phyloP scores from a whole-genome alignment of 139 green algal species.

The Chlorella sorokiniana region DNA sequence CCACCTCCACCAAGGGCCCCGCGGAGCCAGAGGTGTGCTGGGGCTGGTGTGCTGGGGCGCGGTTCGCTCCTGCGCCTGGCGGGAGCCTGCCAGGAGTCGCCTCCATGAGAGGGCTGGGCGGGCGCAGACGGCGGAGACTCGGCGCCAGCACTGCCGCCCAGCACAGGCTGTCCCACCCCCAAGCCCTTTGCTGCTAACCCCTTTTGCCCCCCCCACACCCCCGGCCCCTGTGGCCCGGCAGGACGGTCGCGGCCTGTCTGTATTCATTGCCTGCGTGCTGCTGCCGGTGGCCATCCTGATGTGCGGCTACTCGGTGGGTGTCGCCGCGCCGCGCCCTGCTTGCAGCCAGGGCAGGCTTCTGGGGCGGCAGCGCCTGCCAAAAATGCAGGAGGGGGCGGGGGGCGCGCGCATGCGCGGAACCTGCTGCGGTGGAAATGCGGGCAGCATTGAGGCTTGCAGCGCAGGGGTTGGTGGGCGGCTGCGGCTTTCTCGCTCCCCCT shows the following conservation, averaged over 20 bases:
- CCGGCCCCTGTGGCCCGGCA: conserved; percentile 7
- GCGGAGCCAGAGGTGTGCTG: not conserved
- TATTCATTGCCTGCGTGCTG: conserved; percentile 87
- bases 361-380: not conserved
- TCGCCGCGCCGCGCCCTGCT: not conserved
- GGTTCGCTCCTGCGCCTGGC: too few species aligned
- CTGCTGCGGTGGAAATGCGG: too few species aligned
- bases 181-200: not conserved
- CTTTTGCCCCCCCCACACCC: not conserved
- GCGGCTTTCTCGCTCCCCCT: too few species aligned
- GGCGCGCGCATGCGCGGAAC: too few species aligned
- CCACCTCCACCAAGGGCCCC: not conserved
- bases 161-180: not conserved
- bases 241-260: conserved; percentile 49
- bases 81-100: too few species aligned
- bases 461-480: too few species aligned
- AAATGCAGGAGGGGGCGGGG: too few species aligned
- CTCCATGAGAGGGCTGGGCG: too few species aligned
- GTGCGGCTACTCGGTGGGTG: conserved; percentile 74
- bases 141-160: not conserved
- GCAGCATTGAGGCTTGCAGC: too few species aligned
- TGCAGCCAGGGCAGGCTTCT: not conserved
- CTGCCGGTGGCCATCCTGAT: conserved; percentile 86
- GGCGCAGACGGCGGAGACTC: too few species aligned
- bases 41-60: too few species aligned